Evolutionary conservation across 2,329 filamentous ascomycete genomes (phyloP).

Genomic region (Monosporascus cannonballus): DNA sequence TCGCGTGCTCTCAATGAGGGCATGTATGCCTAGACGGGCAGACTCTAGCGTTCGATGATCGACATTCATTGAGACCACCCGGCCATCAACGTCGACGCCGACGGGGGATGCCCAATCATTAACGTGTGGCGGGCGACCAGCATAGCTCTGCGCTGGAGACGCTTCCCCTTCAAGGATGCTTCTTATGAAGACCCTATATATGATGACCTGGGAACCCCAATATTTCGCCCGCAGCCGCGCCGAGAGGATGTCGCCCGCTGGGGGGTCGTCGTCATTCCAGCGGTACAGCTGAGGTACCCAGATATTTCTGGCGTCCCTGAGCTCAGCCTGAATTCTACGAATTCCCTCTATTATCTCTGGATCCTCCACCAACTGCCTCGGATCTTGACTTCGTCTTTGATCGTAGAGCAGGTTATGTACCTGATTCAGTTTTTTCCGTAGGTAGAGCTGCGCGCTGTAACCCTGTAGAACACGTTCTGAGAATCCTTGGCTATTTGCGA

Average conservation of each 20-base stretch:
- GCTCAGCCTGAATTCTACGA: slow-evolving; percentile 40
- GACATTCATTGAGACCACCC: slow-evolving; percentile 29
- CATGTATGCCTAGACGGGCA: slow-evolving; percentile 59
- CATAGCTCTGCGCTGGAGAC: slow-evolving; percentile 15
- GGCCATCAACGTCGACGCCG: slow-evolving; percentile 8
- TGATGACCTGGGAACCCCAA: slow-evolving; percentile 87
- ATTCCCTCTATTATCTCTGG: slow-evolving; percentile 31
- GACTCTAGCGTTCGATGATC: slow-evolving; percentile 44
- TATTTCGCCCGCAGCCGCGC: slow-evolving; percentile 89
- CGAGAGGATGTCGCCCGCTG: slow-evolving; percentile 68
- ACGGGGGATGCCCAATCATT: slow-evolving; percentile 5
- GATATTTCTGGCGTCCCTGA: slow-evolving; percentile 35
- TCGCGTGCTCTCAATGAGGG: slow-evolving; percentile 77
- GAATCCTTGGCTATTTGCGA: slow-evolving; percentile 38
- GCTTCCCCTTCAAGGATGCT: slow-evolving; percentile 42
- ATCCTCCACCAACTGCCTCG: slow-evolving; percentile 13
- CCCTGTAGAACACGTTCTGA: slow-evolving; percentile 46
- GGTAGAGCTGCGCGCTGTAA: slow-evolving; percentile 57
- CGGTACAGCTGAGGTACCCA: slow-evolving; percentile 45
- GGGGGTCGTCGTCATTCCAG: slow-evolving; percentile 63
- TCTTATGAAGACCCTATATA: slow-evolving; percentile 69
- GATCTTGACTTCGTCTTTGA: slow-evolving; percentile 25
- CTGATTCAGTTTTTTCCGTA: slow-evolving; percentile 58
- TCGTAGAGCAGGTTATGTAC: slow-evolving; percentile 54
- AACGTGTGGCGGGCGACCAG: slow-evolving; percentile 7